Percentiles rank a stretch among this genome's conserved stretches.
phyloP scores from a whole-genome alignment of 164 flowering plant genomes.

The grape (Vitis vinifera) region DNA sequence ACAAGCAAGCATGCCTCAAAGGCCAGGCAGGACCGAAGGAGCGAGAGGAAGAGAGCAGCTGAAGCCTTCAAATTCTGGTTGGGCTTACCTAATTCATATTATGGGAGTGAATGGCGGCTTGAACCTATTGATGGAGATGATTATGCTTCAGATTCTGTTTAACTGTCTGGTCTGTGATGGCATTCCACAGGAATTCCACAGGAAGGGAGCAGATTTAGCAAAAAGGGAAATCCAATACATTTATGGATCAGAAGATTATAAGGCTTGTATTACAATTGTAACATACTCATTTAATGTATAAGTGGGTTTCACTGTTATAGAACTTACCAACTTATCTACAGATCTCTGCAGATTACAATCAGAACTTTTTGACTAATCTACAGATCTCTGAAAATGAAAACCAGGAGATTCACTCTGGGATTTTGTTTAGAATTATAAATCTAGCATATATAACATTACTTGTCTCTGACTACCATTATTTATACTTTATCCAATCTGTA shows the following conservation, averaged over 20 bases:
- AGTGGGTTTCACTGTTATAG: background rate
- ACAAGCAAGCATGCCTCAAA: constrained; percentile 97
- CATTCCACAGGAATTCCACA: constrained; percentile 4
- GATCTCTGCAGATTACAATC: no score
- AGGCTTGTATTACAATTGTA: constrained; percentile 2
- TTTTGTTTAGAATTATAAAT: no score
- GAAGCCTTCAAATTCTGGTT: constrained; percentile 99
- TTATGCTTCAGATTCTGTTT: constrained; percentile 18
- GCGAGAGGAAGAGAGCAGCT: constrained; percentile 84
- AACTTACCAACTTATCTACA: background rate
- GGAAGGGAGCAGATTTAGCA: background rate
- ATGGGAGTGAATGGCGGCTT: constrained; percentile 88
- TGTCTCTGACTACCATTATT: no score
- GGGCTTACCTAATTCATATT: constrained; percentile 90
- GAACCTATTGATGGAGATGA: constrained; percentile 40
- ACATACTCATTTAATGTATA: background rate
- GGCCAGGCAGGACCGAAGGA: constrained; percentile 84
- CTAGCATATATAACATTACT: no score
- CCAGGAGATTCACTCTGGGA: no score
- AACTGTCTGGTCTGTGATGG: background rate
- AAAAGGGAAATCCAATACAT: background rate
- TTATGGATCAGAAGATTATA: background rate
- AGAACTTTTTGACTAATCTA: no score
- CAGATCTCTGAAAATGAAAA: no score
- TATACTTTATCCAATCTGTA: no score